Conservation (phyloP, 2,329 filamentous ascomycete species). For the Fusarium algeriense region DNA sequence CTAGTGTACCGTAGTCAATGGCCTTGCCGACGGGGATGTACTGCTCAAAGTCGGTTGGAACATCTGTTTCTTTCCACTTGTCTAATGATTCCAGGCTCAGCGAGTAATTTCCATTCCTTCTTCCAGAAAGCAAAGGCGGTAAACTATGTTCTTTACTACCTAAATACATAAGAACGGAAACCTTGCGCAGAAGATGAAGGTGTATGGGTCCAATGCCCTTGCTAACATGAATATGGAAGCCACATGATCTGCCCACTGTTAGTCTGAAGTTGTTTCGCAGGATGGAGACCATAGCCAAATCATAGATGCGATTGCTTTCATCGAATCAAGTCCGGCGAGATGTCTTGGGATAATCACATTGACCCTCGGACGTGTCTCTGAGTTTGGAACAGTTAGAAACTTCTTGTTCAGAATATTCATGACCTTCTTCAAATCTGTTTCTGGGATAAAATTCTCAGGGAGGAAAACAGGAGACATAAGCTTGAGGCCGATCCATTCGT, state of each 20-base stretch:
- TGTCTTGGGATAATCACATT: background rate
- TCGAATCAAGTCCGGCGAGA: background rate
- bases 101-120: background rate
- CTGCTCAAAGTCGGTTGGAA: constrained; percentile 20
- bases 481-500: constrained; percentile 31
- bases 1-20: background rate
- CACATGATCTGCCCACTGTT: constrained; percentile 8
- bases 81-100: background rate
- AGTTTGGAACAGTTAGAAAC: constrained; percentile 22
- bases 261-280: constrained; percentile 31
- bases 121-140: constrained; percentile 21
- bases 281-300: constrained; percentile 32
- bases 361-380: constrained; percentile 23
- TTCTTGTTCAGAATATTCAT: constrained; percentile 9
- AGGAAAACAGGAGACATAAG: constrained; percentile 23
- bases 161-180: constrained; percentile 26
- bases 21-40: constrained; percentile 5
- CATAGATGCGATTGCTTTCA: constrained; percentile 24
- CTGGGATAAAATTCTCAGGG: background rate
- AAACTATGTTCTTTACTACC: constrained; percentile 28
- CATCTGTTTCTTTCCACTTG: background rate
- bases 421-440: background rate
- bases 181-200: constrained; percentile 21
- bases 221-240: constrained; percentile 35
- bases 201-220: constrained; percentile 23